A percentile compares a stretch with the other conserved stretches of the same genome.
These are phyloP conservation scores for Heliamphora exappendiculata DNA, from an alignment of 148 eudicot species.

Conservation along the genomic window DNA sequence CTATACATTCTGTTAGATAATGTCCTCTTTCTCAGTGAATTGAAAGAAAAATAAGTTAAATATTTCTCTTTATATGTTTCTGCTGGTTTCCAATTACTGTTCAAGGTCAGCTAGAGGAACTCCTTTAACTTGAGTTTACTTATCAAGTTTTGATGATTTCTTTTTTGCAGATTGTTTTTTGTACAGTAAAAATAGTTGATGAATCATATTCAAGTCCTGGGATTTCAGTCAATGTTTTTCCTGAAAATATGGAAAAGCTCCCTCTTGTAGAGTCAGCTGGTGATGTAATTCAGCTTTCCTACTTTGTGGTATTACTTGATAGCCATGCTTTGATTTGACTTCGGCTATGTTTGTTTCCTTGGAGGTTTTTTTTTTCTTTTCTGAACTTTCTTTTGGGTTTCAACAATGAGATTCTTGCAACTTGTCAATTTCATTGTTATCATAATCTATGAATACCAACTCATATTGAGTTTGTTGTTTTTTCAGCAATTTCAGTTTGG, in stretches of 20 bases:
- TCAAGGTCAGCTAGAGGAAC: background rate
- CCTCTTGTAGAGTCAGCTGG: slow-evolving; percentile 57
- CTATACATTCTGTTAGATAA: background rate
- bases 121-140: background rate
- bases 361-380: background rate
- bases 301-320: slow-evolving; percentile 34
- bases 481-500: background rate
- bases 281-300: slow-evolving; percentile 57
- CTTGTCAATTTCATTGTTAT: background rate
- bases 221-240: slow-evolving; percentile 55
- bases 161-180: slow-evolving; percentile 61
- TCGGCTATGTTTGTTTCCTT: too few species aligned
- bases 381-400: too few species aligned
- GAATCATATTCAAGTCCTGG: slow-evolving; percentile 52
- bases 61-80: background rate
- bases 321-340: too few species aligned
- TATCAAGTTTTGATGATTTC: background rate
- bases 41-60: too few species aligned
- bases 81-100: background rate
- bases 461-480: background rate
- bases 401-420: background rate
- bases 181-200: slow-evolving; percentile 57
- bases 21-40: too few species aligned
- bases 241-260: slow-evolving; percentile 53
- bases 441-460: background rate